These are phyloP conservation scores for Parascedosporium putredinis DNA, from an alignment of 2,329 filamentous ascomycete species.

Conservation along the genomic window DNA sequence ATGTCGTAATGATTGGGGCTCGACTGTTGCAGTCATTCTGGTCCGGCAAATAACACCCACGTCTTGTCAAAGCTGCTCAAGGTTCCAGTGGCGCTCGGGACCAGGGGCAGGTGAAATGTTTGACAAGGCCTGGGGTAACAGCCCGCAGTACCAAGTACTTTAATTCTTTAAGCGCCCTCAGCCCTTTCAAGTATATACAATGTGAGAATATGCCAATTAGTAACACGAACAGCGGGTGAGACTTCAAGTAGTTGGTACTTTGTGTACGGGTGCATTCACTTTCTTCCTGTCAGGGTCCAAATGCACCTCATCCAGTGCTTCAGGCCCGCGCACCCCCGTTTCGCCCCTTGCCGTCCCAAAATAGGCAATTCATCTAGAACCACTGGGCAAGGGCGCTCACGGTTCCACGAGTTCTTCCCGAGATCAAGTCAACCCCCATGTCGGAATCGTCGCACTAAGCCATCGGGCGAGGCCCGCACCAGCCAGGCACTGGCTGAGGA, in stretches of 20 bases:
- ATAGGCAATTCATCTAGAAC: not conserved
- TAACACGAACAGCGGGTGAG: no score
- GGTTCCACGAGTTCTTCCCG: not conserved
- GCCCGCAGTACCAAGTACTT: not conserved
- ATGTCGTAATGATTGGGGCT: not conserved
- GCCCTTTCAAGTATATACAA: no score
- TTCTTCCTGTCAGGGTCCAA: constrained; percentile 2
- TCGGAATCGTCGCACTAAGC: constrained; percentile 3
- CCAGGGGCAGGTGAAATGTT: not conserved
- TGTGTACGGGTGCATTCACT: not conserved
- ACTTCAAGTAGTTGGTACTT: no score
- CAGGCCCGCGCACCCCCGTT: constrained; percentile 10
- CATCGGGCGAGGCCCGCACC: not conserved
- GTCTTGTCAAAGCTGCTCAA: not conserved
- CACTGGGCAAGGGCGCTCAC: not conserved
- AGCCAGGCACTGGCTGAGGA: not conserved
- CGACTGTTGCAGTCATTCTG: no score
- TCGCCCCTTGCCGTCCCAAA: constrained; percentile 2
- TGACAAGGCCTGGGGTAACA: not conserved
- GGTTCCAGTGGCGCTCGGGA: not conserved
- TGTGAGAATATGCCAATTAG: no score
- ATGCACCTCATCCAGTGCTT: constrained; percentile 15
- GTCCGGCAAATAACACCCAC: not conserved
- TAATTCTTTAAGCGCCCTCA: no score
- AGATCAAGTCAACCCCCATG: not conserved